Evolutionary conservation across 1,284 basidiomycete species (phyloP), one percentile per base, ranked within the genome.

Genomic region (Afroboletus lepidellus): DNA sequence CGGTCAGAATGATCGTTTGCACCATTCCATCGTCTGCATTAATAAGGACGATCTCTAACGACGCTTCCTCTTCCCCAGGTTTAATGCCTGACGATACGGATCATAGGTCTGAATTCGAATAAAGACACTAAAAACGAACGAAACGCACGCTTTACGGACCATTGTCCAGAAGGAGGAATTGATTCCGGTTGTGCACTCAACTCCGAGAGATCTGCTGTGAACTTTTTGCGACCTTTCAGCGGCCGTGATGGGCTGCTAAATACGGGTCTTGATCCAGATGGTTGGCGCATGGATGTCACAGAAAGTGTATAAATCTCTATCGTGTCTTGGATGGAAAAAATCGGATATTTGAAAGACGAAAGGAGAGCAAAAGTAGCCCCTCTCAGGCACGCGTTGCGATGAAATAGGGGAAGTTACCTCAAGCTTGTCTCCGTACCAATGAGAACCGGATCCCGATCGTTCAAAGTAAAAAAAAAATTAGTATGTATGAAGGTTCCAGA

Each of bases 61-160:
- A 73, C 18, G 81, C 82, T 55, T 85, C 83, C 41, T 85, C 83
- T n/a, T 84, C 82, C 21, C 81, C 81, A 23, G 71, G 43, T n/a
- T 67, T 63, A 29, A 81, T 58, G 50, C 67, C 82, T 83, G 56
- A 30, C 8, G 49, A 27, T 2, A 36, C 9, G 15, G 8, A 27
- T 37, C 32, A 27, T 18, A 16, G 16, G 20, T 39, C 20, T n/a
- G n/a, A 25, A 6, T 21, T 9, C 20, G 16, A 9, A n/a, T 23
- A 39, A 39, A 15, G 32, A 18, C 11, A 16, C 16, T 43, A 30
- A 42, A 41, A 36, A n/a, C 0, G 29, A 34, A 23, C 11, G 18
- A 15, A 20, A 69, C 76, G 48, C 54, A 80, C 80, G 69, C 43
- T 70, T 69, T 18, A 82, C 55, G 37, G 61, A 62, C 50, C 79